These are phyloP conservation scores for Calonectria hawksworthii DNA, from an alignment of 2,329 filamentous ascomycete genomes.

Conservation along the genomic window DNA sequence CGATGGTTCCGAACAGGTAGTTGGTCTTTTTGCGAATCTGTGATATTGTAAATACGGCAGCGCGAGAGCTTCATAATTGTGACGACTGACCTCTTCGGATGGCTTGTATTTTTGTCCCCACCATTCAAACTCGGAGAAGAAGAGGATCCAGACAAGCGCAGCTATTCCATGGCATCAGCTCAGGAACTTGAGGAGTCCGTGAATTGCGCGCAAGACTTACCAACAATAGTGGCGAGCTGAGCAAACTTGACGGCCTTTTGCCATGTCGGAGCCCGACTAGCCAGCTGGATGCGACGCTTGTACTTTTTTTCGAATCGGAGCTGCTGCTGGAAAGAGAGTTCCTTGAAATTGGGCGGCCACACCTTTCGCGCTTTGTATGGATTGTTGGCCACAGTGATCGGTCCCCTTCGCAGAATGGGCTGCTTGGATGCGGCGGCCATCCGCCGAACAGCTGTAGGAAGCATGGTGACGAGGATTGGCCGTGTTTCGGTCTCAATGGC, in stretches of 20 bases:
- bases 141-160: conserved; percentile 55
- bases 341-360: conserved; percentile 84
- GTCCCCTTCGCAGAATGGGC: conserved; percentile 42
- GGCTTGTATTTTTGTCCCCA: conserved; percentile 60
- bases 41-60: conserved; percentile 22
- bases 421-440: conserved; percentile 50
- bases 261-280: conserved; percentile 74
- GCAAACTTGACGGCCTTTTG: conserved; percentile 74
- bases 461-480: conserved; percentile 45
- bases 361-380: conserved; percentile 77
- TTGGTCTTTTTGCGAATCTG: conserved; percentile 55
- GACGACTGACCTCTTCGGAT: conserved; percentile 54
- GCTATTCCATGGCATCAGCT: conserved; percentile 43
- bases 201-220: conserved; percentile 51
- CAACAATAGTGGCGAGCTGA: conserved; percentile 71
- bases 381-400: conserved; percentile 62
- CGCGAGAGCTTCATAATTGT: background rate
- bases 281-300: conserved; percentile 76
- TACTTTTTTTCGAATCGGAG: conserved; percentile 85
- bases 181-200: background rate
- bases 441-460: conserved; percentile 52
- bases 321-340: conserved; percentile 79
- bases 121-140: conserved; percentile 61
- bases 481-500: conserved; percentile 28
- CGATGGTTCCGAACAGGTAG: conserved; percentile 56